These are phyloP conservation scores for Arabis alpina DNA, from an alignment of 345 rosid genomes.

Conservation along the genomic window DNA sequence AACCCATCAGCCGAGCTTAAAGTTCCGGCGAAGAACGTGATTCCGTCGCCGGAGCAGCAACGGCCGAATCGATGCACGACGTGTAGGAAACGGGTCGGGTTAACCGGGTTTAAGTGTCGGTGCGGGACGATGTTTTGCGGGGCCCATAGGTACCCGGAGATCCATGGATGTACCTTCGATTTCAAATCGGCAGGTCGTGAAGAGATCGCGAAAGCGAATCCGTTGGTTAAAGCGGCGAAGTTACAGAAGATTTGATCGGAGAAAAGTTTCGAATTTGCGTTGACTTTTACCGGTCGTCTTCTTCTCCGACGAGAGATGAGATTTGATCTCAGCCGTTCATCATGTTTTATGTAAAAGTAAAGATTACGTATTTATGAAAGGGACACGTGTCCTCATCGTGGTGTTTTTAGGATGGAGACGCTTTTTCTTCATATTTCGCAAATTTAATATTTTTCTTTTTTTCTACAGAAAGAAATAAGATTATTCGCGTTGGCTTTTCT, in stretches of 20 bases:
- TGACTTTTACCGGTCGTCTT: conserved; percentile 31
- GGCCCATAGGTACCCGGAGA: conserved; percentile 57
- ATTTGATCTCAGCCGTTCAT: conserved; percentile 43
- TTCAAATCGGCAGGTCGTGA: conserved; percentile 57
- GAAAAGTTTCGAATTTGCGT: conserved; percentile 29
- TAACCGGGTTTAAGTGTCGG: conserved; percentile 57
- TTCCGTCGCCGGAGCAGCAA: conserved; percentile 4
- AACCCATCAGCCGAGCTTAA: conserved; percentile 33
- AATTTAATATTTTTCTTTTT: conserved; percentile 13
- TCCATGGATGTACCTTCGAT: conserved; percentile 53
- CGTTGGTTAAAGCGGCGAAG: conserved; percentile 55
- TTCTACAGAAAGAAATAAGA: conserved; percentile 30
- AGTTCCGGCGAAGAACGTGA: neutral
- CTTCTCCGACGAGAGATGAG: conserved; percentile 2
- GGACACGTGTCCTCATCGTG: conserved; percentile 38
- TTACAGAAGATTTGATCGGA: conserved; percentile 52
- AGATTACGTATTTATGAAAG: conserved; percentile 19
- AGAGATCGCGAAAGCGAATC: conserved; percentile 62
- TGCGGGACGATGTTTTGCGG: conserved; percentile 57
- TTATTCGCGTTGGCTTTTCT: conserved; percentile 34
- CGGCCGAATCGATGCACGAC: conserved; percentile 53
- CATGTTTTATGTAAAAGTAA: conserved; percentile 34
- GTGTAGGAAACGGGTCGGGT: conserved; percentile 57
- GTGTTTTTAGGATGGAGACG: conserved; percentile 30
- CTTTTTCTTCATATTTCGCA: conserved; percentile 6